Evolutionary conservation across 805 yeast genomes (phyloP).

Genomic region (Candida xyloterini): DNA sequence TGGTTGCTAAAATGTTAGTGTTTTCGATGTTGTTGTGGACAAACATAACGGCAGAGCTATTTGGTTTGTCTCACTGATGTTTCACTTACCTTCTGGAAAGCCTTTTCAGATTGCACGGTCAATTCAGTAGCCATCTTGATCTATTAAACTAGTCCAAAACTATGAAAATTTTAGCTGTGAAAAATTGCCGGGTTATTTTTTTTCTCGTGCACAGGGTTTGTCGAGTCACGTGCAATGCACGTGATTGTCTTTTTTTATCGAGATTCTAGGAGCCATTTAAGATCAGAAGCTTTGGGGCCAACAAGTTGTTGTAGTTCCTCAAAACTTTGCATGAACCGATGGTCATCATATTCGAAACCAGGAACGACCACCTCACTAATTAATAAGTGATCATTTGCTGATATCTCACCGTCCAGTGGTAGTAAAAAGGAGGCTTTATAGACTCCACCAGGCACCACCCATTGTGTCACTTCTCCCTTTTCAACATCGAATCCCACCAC

Average conservation of each 20-base stretch:
- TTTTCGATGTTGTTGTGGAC: background rate
- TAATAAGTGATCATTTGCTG: conserved; percentile 39
- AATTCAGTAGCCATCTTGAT: conserved; percentile 96
- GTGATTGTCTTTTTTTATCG: conserved; percentile 6
- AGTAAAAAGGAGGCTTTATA: conserved; percentile 53
- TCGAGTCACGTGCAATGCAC: conserved; percentile 6
- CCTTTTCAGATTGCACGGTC: conserved; percentile 99
- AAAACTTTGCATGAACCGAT: conserved; percentile 39
- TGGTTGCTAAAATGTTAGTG: conserved; percentile 73
- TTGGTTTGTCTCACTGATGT: background rate
- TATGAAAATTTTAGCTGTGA: conserved; percentile 13
- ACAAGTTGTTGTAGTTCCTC: conserved; percentile 34
- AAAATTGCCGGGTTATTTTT: conserved; percentile 9
- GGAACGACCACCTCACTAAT: conserved; percentile 62
- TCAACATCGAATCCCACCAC: conserved; percentile 49
- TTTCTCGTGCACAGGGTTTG: conserved; percentile 5
- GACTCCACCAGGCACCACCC: conserved; percentile 63
- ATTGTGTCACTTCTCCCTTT: conserved; percentile 50
- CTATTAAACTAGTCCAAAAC: conserved; percentile 17
- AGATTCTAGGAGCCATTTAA: conserved; percentile 37
- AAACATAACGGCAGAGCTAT: background rate
- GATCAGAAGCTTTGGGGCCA: conserved; percentile 36
- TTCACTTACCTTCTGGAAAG: conserved; percentile 97
- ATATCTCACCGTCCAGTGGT: conserved; percentile 31
- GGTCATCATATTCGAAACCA: conserved; percentile 57